Evolutionary conservation across 768 basidiomycete genomes (phyloP).

Genomic region (Amyloporia xantha): DNA sequence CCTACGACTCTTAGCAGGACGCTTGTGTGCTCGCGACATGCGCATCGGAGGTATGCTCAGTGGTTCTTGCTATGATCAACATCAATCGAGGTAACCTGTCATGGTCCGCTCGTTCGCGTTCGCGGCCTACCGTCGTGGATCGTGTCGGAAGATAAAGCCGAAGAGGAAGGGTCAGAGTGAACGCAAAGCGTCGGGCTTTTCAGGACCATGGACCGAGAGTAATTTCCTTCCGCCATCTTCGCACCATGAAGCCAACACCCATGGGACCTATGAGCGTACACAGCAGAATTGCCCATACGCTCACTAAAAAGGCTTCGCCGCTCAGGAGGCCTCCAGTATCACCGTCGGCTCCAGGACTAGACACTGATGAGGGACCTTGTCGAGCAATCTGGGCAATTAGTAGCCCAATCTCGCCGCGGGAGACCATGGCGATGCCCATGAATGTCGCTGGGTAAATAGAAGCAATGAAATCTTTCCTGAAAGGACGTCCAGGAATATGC

Average conservation of each 20-base stretch:
- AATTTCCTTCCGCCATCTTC: constrained; percentile 11
- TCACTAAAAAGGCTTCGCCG: constrained; percentile 35
- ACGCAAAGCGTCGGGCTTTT: too few relatives aligned
- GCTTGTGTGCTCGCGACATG: too few relatives aligned
- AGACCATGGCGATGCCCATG: constrained; percentile 46
- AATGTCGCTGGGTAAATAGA: constrained; percentile 11
- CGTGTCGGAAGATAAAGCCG: too few relatives aligned
- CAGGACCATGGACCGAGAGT: constrained; percentile 12
- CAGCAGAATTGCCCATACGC: constrained; percentile 39
- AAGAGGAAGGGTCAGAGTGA: too few relatives aligned
- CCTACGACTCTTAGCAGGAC: too few relatives aligned
- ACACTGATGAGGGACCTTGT: too few relatives aligned
- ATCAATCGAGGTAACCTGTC: too few relatives aligned
- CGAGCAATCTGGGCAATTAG: constrained; percentile 46
- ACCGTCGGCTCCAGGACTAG: constrained; percentile 9
- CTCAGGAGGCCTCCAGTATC: constrained; percentile 22
- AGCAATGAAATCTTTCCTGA: neutral
- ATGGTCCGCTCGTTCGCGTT: too few relatives aligned
- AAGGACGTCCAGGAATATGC: too few relatives aligned
- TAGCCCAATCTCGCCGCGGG: constrained; percentile 64
- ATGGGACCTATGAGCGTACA: constrained; percentile 36
- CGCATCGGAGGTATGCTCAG: too few relatives aligned
- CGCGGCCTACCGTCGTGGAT: too few relatives aligned
- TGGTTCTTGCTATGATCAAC: too few relatives aligned
- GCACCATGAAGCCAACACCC: constrained; percentile 17